Evolutionary conservation across 1,284 basidiomycete genomes (phyloP).

Genomic region (Pisolithus thermaeus): DNA sequence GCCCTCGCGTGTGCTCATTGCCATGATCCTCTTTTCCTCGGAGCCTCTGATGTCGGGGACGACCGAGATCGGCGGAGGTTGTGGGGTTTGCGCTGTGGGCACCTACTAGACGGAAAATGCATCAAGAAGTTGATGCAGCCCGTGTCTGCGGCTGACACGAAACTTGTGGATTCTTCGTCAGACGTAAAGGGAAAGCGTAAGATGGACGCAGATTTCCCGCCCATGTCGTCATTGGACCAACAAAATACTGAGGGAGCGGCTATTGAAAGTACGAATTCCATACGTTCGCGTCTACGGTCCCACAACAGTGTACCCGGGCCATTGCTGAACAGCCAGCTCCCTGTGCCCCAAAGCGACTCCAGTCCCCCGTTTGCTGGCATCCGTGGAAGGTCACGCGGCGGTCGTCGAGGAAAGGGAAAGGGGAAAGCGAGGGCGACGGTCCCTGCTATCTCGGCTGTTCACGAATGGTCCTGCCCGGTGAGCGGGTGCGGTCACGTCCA

Average conservation of each 20-base stretch:
- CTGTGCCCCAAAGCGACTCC: background rate
- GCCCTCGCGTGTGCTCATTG: slow-evolving; percentile 61
- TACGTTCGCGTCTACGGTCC: slow-evolving; percentile 53
- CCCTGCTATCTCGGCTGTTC: slow-evolving; percentile 39
- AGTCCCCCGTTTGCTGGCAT: background rate
- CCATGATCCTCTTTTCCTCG: slow-evolving; percentile 47
- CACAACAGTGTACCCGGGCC: slow-evolving; percentile 21
- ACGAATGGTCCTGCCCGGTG: slow-evolving; percentile 63
- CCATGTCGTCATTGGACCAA: slow-evolving; percentile 13
- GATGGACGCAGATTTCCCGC: slow-evolving; percentile 1
- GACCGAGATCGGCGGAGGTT: slow-evolving; percentile 39
- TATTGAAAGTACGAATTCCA: slow-evolving; percentile 25
- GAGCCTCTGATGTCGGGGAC: slow-evolving; percentile 30
- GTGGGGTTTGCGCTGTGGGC: slow-evolving; percentile 69
- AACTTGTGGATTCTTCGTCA: slow-evolving; percentile 8
- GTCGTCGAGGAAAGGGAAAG: slow-evolving; percentile 24
- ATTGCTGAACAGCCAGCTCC: background rate
- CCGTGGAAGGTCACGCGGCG: slow-evolving; percentile 2
- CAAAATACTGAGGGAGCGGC: slow-evolving; percentile 26
- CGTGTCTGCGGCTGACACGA: slow-evolving; percentile 8
- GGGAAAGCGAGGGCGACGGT: slow-evolving; percentile 34
- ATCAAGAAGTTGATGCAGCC: slow-evolving; percentile 52
- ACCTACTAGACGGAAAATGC: slow-evolving; percentile 72
- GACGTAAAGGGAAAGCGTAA: slow-evolving; percentile 34
- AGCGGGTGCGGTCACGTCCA: slow-evolving; percentile 47